These are phyloP conservation scores for Pseudoturritis turrita DNA, from an alignment of 345 rosid species.

Conservation along the genomic window DNA sequence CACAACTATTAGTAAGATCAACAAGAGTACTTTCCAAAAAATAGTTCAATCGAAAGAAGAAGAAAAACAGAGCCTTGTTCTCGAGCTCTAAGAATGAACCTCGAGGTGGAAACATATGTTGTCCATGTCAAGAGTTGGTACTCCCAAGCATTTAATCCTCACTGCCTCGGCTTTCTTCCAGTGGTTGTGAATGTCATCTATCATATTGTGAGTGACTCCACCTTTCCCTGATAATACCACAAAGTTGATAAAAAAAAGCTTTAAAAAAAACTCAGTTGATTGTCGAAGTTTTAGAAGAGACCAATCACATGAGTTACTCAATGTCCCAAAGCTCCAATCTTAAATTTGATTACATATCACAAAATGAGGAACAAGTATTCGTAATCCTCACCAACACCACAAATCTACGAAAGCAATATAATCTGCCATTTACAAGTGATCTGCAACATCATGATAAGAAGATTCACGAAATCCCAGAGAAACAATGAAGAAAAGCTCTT, in stretches of 20 bases:
- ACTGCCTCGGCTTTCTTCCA: constrained; percentile 91
- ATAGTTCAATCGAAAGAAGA: neutral
- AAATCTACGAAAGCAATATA: neutral
- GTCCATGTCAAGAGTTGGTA: constrained; percentile 91
- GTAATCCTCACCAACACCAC: neutral
- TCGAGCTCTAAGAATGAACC: constrained; percentile 35
- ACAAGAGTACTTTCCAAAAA: neutral
- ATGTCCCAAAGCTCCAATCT: neutral
- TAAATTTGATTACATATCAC: neutral
- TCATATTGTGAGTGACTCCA: constrained; percentile 91
- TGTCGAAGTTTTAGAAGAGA: neutral
- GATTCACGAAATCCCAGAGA: too few species aligned
- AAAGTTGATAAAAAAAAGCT: neutral
- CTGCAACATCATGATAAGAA: too few species aligned
- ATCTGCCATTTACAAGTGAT: too few species aligned
- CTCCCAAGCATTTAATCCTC: constrained; percentile 92
- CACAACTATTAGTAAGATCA: constrained; percentile 32
- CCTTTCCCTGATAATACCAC: constrained; percentile 49
- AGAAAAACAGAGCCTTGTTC: neutral
- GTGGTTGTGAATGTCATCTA: constrained; percentile 87
- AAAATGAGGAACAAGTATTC: neutral
- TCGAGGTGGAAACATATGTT: constrained; percentile 81
- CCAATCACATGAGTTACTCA: neutral
- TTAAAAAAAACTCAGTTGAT: neutral
- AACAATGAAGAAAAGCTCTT: too few species aligned